Base-by-base conservation (phyloP, 345 rosid genomes). In the Eucalyptus camaldulensis region DNA sequence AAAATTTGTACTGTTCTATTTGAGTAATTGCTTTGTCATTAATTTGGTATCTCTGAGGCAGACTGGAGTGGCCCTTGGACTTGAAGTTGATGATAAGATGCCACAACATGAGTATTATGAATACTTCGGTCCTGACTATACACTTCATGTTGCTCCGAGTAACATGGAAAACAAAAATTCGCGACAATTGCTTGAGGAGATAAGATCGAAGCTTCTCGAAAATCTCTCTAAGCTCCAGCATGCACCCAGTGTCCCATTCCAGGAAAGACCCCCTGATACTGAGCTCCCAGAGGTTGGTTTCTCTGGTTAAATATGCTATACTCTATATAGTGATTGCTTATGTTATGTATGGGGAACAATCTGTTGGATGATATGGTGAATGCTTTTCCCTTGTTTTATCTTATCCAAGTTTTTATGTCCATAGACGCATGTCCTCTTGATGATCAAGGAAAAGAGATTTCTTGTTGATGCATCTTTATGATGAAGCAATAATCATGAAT, bases 231-330 rank as follows among this genome's bases (percentile, higher is more conserved):
- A 88, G 92, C 97, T 98, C 91, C 97, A 93, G 93, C 99, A 98
- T 95, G 99, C 99, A 87, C 99, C 99, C 85, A 96, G 99, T 92
- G 96, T 97, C 49, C 99, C 92, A 86, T 98, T 98, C 92, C 98
- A 95, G 91, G 99, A 97, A 92, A 94, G 97, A 88, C 96, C 94
- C 50, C 98, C 99, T 86, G 97, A 96, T 87, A 94, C 98, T 43
- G 95, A 95, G 92, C 80, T 94, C 90, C 95, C 97, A 69, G 98
- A 96, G 96, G 98, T 96, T 90, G 69, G 44, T 25, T 69, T 83
- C 49, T 33, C 54, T 37, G 54, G 27, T 15, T 76, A 22, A 25
- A 40, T 86, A 29, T 56, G 33, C 51, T 16, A 10, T 72, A 50
- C 29, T 86, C 19, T 53, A 29, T 86, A 17, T 27, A 50, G 40